These are phyloP conservation scores for Dactylellina haptotyla DNA, from an alignment of 2,329 filamentous ascomycete genomes.

Conservation along the genomic window DNA sequence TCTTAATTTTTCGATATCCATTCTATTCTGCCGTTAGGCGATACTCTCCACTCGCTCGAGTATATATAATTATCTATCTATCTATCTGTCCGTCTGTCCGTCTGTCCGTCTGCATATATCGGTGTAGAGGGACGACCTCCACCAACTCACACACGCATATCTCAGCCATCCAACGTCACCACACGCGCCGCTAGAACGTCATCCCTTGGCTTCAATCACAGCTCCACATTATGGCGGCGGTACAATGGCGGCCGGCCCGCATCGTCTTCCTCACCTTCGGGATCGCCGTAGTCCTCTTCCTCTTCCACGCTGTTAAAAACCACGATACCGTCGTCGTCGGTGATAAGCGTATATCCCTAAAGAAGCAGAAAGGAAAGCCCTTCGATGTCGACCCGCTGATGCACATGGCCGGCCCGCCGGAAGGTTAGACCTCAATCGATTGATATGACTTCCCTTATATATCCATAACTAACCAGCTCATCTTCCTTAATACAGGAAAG, in stretches of 20 bases:
- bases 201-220: neutral
- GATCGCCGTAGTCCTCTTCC: constrained; percentile 4
- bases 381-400: constrained; percentile 45
- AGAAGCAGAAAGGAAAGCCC: constrained; percentile 51
- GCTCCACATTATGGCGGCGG: constrained; percentile 14
- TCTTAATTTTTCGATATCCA: too few relatives aligned
- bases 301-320: constrained; percentile 9
- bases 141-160: neutral
- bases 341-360: constrained; percentile 41
- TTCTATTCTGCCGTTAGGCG: too few relatives aligned
- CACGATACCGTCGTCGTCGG: constrained; percentile 40
- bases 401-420: constrained; percentile 39
- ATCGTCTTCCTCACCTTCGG: constrained; percentile 12
- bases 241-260: constrained; percentile 35
- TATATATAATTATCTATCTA: too few relatives aligned
- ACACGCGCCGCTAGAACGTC: neutral
- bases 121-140: too few relatives aligned
- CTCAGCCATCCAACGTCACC: neutral
- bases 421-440: constrained; percentile 17
- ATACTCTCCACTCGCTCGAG: too few relatives aligned
- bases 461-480: constrained; percentile 18
- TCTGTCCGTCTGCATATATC: too few relatives aligned
- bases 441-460: neutral
- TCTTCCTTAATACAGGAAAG: constrained; percentile 53
- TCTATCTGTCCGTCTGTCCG: too few relatives aligned